Percentiles rank a stretch among this genome's conserved stretches.
phyloP scores from a whole-genome alignment of 169 alveolate genomes.

The Plasmodium fragile region DNA sequence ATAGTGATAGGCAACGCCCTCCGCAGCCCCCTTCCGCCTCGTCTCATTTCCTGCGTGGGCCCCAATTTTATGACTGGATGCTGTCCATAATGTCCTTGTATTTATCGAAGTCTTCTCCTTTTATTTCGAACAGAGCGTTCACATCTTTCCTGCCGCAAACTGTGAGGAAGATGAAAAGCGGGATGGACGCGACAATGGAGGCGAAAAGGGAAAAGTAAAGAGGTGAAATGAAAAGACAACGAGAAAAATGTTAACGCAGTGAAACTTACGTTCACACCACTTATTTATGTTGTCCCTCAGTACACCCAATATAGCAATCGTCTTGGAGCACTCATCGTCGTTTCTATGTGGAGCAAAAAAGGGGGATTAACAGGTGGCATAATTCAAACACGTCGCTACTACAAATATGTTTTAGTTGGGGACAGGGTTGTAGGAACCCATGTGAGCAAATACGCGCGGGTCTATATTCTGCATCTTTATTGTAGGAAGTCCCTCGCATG shows the following conservation, averaged over 20 bases:
- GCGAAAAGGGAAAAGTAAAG: background rate
- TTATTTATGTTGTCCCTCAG: conserved; percentile 69
- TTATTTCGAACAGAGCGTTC: conserved; percentile 70
- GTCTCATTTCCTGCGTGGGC: background rate
- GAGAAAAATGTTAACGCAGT: background rate
- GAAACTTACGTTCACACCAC: conserved; percentile 72
- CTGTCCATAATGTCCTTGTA: conserved; percentile 60
- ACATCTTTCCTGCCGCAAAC: conserved; percentile 75
- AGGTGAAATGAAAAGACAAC: background rate
- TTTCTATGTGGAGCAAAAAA: conserved; percentile 40
- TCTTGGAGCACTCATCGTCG: conserved; percentile 74
- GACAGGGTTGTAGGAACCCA: background rate
- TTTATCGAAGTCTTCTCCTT: conserved; percentile 61
- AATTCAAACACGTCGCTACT: background rate
- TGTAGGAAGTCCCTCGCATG: background rate
- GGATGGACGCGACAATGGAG: background rate
- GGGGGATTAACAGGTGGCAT: background rate
- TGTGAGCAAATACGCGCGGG: background rate
- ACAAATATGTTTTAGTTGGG: background rate
- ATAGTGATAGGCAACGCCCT: background rate
- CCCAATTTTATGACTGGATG: conserved; percentile 24
- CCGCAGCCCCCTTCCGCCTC: background rate
- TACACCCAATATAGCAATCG: conserved; percentile 67
- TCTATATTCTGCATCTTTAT: background rate
- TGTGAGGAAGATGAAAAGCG: background rate